Base-by-base conservation (phyloP, 306 rosid species). In the Hippophae rhamnoides region DNA sequence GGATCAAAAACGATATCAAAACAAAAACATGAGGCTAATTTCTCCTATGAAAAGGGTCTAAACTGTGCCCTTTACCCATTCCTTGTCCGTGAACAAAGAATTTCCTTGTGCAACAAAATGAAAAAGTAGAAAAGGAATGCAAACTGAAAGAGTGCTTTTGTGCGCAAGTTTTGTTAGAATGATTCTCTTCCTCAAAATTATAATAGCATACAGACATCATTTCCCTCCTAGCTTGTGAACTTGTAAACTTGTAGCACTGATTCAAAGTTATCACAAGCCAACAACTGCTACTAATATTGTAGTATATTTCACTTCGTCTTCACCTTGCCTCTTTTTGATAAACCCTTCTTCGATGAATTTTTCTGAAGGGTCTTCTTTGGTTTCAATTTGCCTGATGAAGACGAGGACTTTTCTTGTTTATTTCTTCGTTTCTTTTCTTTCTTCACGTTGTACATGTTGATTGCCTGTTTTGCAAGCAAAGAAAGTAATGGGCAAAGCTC, bases 401-500 rank as follows among this genome's bases (percentile, higher is more conserved):
- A 23, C 23, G 84, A 71, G 58, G 77, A 64, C 72, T 71, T 90
- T 4, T 53, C 77, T 42, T 64, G 65, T 44, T 62, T 79, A 56
- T 64, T 63, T 54, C 38, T 84, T 54, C 72, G 61, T 51, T 73
- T 86, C 70, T 80, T 86, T 69, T 92, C 95, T 64, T 75, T 84
- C 84, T 86, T 92, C 69, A 82, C 95, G 8, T 63, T 85, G 72
- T 78, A 76, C 87, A 84, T 73, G 47, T 77, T 80, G 54, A 92
- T 70, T 40, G 95, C 97, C 99, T 92, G 79, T 40, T 54, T 56
- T 51, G 40, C 63, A 73, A 52, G 5, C 38, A 52, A 25, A 47
- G 25, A 25, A 26, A 44, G 54, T 41, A 45, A 41, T 13, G 11
- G 41, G 8, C 11, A 43, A 58, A 69, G 27, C 23, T 31, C 11